Conservation (phyloP, 1,284 basidiomycete species). For the Pseudozyma thailandica region DNA sequence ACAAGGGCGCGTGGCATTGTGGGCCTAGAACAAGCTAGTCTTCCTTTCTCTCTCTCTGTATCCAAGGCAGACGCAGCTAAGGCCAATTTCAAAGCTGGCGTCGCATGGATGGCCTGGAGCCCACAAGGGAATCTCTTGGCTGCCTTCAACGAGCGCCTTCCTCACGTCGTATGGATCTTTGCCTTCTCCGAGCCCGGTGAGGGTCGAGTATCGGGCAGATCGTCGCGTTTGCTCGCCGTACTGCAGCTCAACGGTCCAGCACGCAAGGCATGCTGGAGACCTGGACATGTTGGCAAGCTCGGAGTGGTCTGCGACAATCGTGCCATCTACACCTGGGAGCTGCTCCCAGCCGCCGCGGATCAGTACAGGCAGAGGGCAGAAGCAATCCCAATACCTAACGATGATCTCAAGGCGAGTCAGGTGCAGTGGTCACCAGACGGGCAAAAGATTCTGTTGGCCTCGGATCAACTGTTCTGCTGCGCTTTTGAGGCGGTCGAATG, state of each 20-base stretch:
- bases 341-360: conserved; percentile 8
- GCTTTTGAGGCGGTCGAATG: conserved; percentile 65
- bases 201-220: conserved; percentile 68
- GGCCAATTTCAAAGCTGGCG: conserved; percentile 42
- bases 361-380: conserved; percentile 43
- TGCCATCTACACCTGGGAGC: conserved; percentile 80
- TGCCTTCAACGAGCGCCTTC: conserved; percentile 71
- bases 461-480: conserved; percentile 81
- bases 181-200: conserved; percentile 73
- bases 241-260: conserved; percentile 76
- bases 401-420: conserved; percentile 71
- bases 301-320: conserved; percentile 77
- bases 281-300: conserved; percentile 75
- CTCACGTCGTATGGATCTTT: conserved; percentile 74
- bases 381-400: conserved; percentile 50
- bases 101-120: conserved; percentile 51
- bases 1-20: conserved; percentile 65
- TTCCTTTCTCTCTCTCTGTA: conserved; percentile 42
- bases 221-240: conserved; percentile 75
- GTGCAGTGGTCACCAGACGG: conserved; percentile 84
- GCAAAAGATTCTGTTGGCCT: conserved; percentile 78
- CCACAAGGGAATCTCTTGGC: conserved; percentile 53
- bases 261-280: conserved; percentile 78
- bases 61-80: conserved; percentile 29
- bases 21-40: conserved; percentile 39